phyloP scores from a whole-genome alignment of 495 filamentous ascomycete genomes.

The Bacidia gigantensis region DNA sequence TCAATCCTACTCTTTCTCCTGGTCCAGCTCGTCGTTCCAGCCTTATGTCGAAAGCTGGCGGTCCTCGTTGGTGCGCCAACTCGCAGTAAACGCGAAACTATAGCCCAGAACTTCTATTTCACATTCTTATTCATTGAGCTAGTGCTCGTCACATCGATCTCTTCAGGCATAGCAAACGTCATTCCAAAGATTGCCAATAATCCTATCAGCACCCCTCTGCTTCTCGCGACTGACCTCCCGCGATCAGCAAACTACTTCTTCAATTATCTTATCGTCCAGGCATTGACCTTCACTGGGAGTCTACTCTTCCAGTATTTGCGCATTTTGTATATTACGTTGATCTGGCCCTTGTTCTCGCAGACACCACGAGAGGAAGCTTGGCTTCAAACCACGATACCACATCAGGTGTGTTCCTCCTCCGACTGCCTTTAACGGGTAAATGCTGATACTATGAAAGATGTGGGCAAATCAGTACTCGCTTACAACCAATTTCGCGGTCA shows the following conservation, averaged over 20 bases:
- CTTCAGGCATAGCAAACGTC: conserved; percentile 59
- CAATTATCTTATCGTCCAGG: conserved; percentile 92
- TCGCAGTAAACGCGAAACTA: conserved; percentile 62
- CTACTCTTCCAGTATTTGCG: conserved; percentile 71
- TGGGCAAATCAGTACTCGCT: conserved; percentile 94
- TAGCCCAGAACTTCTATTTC: conserved; percentile 87
- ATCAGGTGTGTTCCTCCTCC: conserved; percentile 10
- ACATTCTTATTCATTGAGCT: conserved; percentile 93
- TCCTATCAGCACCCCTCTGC: conserved; percentile 38
- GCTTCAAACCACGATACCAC: conserved; percentile 20
- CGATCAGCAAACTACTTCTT: conserved; percentile 93
- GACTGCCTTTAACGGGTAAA: neutral
- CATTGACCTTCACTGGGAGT: conserved; percentile 77
- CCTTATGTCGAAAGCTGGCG: conserved; percentile 61
- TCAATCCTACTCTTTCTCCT: conserved; percentile 31
- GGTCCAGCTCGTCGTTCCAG: conserved; percentile 67
- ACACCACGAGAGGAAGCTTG: conserved; percentile 30
- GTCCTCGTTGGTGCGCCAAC: conserved; percentile 69
- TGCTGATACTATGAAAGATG: conserved; percentile 47
- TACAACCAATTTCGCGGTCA: conserved; percentile 88
- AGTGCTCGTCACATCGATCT: conserved; percentile 81
- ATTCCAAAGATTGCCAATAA: conserved; percentile 28
- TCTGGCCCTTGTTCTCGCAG: conserved; percentile 78
- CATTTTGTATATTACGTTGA: conserved; percentile 70
- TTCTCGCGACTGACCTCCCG: conserved; percentile 70